Evolutionary conservation across 2,329 filamentous ascomycete genomes (phyloP).

Genomic region (Pseudogymnoascus sp.): DNA sequence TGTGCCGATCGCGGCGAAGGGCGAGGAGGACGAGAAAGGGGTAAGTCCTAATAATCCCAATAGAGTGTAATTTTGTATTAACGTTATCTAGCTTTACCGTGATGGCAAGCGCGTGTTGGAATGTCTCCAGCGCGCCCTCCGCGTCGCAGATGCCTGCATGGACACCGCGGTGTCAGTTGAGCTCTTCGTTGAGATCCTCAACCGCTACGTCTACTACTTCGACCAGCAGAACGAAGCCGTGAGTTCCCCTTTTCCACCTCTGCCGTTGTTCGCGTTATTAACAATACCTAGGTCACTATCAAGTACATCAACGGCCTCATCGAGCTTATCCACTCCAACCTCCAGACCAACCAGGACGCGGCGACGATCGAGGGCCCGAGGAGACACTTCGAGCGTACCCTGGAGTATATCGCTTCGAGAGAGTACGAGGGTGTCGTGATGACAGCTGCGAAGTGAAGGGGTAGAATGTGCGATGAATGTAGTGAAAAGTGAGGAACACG

Average conservation of each 20-base stretch:
- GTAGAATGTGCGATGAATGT: background rate
- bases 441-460: constrained; percentile 28
- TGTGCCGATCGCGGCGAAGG: constrained; percentile 66
- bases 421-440: constrained; percentile 85
- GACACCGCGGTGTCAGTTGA: constrained; percentile 95
- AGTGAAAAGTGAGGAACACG: background rate
- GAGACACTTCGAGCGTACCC: constrained; percentile 87
- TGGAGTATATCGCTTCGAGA: constrained; percentile 85
- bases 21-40: constrained; percentile 72
- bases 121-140: constrained; percentile 86
- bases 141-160: constrained; percentile 98
- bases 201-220: constrained; percentile 98
- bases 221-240: constrained; percentile 97
- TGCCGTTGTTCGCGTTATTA: constrained; percentile 15
- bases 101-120: constrained; percentile 96
- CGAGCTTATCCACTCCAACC: constrained; percentile 94
- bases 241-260: constrained; percentile 26
- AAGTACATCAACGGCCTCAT: constrained; percentile 98
- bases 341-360: constrained; percentile 75
- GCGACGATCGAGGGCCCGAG: constrained; percentile 78
- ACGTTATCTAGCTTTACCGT: constrained; percentile 65
- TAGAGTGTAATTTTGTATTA: constrained; percentile 15
- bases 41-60: constrained; percentile 40
- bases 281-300: constrained; percentile 58
- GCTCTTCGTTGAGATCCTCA: constrained; percentile 95